Evolutionary conservation across 139 green algal genomes (phyloP).

Genomic region (Chlorella sorokiniana): DNA sequence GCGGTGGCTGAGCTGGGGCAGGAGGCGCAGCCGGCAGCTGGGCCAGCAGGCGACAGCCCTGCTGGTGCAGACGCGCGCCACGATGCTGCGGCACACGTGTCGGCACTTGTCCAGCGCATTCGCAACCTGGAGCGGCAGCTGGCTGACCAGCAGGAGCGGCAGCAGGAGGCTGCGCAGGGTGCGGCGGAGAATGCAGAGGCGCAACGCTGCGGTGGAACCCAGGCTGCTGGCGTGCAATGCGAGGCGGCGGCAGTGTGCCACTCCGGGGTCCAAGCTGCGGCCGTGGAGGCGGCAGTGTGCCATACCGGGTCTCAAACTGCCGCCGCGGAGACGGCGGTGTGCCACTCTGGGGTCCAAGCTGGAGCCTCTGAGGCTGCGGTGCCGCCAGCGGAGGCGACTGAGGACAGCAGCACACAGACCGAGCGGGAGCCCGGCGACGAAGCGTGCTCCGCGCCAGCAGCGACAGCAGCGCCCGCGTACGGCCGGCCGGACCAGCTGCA

Average conservation of each 20-base stretch:
- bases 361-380: too few species aligned
- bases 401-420: not conserved
- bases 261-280: not conserved
- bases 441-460: too few species aligned
- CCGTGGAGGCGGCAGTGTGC: not conserved
- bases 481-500: slow-evolving; percentile 33
- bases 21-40: not conserved
- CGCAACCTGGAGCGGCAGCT: not conserved
- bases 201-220: too few species aligned
- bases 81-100: not conserved
- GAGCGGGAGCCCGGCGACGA: too few species aligned
- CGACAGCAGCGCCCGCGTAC: not conserved
- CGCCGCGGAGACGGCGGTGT: not conserved
- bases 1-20: not conserved
- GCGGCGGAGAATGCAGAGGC: not conserved
- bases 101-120: not conserved
- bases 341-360: not conserved
- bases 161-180: not conserved
- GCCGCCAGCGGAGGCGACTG: too few species aligned
- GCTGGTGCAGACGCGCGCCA: not conserved
- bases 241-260: not conserved
- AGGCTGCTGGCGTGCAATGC: slow-evolving; percentile 4
- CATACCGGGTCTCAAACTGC: too few species aligned
- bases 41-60: not conserved
- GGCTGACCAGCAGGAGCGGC: not conserved